Conservation (phyloP, 176 grass and related monocot species). For the Oryza glumipatula region DNA sequence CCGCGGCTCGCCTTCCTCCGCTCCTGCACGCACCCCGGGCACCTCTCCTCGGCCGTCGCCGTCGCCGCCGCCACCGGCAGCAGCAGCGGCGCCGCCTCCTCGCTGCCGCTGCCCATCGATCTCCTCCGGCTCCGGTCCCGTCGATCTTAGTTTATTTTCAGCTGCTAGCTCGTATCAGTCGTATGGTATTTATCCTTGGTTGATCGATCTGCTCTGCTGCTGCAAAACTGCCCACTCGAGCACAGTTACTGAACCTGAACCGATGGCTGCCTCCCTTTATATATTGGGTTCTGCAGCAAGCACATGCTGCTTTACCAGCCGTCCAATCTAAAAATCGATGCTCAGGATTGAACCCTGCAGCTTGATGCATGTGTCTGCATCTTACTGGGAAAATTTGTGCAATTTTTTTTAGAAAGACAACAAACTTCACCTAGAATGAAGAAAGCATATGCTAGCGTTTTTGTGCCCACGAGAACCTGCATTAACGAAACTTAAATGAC, state of each 20-base stretch:
- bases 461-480: too few relatives aligned
- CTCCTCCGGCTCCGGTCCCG: background rate
- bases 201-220: too few relatives aligned
- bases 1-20: conserved; percentile 40
- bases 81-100: conserved; percentile 23
- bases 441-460: too few relatives aligned
- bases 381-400: background rate
- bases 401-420: too few relatives aligned
- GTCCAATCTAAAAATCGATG: background rate
- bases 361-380: background rate
- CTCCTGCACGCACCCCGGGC: conserved; percentile 63
- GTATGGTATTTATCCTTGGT: too few relatives aligned
- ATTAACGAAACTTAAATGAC: too few relatives aligned
- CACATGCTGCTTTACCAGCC: background rate
- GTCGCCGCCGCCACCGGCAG: background rate
- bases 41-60: conserved; percentile 36
- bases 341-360: background rate
- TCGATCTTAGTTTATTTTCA: too few relatives aligned
- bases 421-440: too few relatives aligned
- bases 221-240: too few relatives aligned
- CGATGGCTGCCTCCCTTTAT: too few relatives aligned
- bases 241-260: too few relatives aligned
- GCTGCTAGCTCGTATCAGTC: too few relatives aligned
- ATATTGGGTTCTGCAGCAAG: background rate
- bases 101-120: conserved; percentile 13